phyloP scores from a whole-genome alignment of 192 early-diverging fungal species.

The Ambispora gerdemannii region DNA sequence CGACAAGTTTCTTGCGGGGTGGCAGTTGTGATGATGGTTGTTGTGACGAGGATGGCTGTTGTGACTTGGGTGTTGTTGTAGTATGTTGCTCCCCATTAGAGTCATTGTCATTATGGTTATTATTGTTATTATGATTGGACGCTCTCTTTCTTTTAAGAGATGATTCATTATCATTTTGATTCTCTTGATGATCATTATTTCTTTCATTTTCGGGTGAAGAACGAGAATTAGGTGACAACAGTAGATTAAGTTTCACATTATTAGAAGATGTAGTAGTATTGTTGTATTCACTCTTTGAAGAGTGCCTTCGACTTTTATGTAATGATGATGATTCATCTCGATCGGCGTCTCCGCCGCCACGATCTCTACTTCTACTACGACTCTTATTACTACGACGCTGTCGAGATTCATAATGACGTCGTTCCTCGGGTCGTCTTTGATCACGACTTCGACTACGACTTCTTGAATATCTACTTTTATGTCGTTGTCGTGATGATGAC shows the following conservation, averaged over 20 bases:
- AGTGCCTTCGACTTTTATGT: slow-evolving; percentile 11
- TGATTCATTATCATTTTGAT: no score
- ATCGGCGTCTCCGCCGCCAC: no score
- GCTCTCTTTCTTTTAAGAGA: no score
- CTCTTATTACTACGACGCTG: slow-evolving; percentile 13
- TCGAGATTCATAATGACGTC: no score
- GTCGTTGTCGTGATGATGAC: neutral
- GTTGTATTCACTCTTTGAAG: slow-evolving; percentile 9
- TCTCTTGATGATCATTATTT: no score
- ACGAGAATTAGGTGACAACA: neutral
- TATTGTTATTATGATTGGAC: no score
- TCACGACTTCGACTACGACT: slow-evolving; percentile 27
- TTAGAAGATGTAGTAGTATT: neutral
- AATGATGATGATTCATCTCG: no score
- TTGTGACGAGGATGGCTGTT: neutral
- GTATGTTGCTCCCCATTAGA: no score
- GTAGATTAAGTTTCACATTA: no score
- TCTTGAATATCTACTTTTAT: slow-evolving; percentile 4
- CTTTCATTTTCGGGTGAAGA: slow-evolving; percentile 1
- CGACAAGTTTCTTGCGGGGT: slow-evolving; percentile 1
- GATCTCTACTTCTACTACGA: slow-evolving; percentile 13
- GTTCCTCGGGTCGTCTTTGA: slow-evolving; percentile 12
- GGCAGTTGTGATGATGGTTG: neutral
- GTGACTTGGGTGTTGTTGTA: no score
- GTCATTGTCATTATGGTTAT: no score